Evolutionary conservation across 2,329 filamentous ascomycete genomes (phyloP).

Genomic region (Fusarium sororula): DNA sequence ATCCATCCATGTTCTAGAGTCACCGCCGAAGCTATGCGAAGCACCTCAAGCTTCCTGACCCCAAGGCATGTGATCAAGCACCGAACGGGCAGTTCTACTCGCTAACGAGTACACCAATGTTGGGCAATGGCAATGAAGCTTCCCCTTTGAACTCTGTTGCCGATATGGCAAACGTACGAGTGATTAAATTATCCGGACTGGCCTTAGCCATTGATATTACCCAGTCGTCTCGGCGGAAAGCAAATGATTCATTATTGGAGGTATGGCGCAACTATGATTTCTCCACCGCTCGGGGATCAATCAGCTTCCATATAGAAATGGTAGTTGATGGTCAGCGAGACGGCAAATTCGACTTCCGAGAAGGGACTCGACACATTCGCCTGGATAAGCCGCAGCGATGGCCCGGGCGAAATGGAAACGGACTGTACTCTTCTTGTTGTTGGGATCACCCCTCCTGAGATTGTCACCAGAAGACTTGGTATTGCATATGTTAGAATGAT

Average conservation of each 20-base stretch:
- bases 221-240: not conserved
- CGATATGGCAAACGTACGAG: not conserved
- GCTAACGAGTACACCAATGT: not conserved
- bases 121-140: too few species aligned
- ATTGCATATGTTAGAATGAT: not conserved
- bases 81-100: not conserved
- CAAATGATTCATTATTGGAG: not conserved
- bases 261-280: not conserved
- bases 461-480: not conserved
- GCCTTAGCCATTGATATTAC: not conserved
- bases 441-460: fast-evolving
- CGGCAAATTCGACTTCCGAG: not conserved
- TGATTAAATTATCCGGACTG: not conserved
- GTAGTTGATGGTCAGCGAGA: not conserved
- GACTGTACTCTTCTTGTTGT: not conserved
- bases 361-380: not conserved
- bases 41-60: not conserved
- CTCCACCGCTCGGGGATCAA: not conserved
- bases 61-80: not conserved
- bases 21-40: not conserved
- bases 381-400: not conserved
- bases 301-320: not conserved
- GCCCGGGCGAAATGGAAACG: not conserved
- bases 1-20: not conserved
- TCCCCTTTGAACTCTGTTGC: not conserved